phyloP scores from a whole-genome alignment of 306 rosid genomes.

The Dalbergia cultrata region DNA sequence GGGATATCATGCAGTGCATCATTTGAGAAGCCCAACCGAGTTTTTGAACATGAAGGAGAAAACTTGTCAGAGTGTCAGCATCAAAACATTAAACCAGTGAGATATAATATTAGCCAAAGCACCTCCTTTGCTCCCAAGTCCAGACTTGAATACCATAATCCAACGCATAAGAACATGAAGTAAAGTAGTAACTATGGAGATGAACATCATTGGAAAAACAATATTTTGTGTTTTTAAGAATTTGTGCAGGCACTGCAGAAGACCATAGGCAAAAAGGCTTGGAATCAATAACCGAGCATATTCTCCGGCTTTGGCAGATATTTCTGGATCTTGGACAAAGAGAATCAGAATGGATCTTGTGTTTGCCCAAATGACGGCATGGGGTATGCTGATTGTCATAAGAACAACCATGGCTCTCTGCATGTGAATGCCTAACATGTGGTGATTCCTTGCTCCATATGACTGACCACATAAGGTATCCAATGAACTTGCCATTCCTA shows the following conservation, averaged over 20 bases:
- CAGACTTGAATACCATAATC: conserved; percentile 59
- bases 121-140: conserved; percentile 69
- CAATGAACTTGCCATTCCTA: conserved; percentile 76
- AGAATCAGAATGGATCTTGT: conserved; percentile 54
- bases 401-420: conserved; percentile 70
- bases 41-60: conserved; percentile 59
- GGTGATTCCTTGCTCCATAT: conserved; percentile 74
- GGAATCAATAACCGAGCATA: conserved; percentile 63
- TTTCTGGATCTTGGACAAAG: conserved; percentile 62
- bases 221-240: conserved; percentile 71
- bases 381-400: conserved; percentile 54
- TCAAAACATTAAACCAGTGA: conserved; percentile 63
- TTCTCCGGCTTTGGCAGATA: conserved; percentile 66
- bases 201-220: conserved; percentile 69
- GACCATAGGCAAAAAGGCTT: conserved; percentile 58
- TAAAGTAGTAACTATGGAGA: conserved; percentile 54
- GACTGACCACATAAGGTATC: conserved; percentile 85
- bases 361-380: conserved; percentile 62
- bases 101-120: conserved; percentile 66
- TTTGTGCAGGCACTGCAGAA: conserved; percentile 62
- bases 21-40: conserved; percentile 68
- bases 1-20: conserved; percentile 55
- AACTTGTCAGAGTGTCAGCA: conserved; percentile 59
- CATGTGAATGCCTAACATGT: conserved; percentile 61
- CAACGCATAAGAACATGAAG: conserved; percentile 60